Evolutionary conservation across 306 rosid species (phyloP), one percentile per base, ranked within the genome.

Genomic region (Hippophae rhamnoides): DNA sequence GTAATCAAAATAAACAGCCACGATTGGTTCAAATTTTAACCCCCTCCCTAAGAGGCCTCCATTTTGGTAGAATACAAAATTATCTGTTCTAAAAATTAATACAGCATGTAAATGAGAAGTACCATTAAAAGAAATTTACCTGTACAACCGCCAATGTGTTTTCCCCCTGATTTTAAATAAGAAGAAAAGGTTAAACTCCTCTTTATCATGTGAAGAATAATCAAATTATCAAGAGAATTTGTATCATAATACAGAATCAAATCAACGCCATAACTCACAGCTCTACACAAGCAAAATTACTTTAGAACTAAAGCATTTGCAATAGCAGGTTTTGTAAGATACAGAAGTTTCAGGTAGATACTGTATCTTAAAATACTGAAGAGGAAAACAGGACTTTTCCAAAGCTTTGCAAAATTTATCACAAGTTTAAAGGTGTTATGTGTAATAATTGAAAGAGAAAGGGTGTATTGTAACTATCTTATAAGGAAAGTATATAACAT

Each of bases 121-220:
- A 31, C 38, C 38, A 4, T 31, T 4, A 31, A 31, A 54, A 31
- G 61, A 62, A 44, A 60, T 18, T 31, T 78, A 92, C 99, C 96
- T 78, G 96, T 74, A 82, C 95, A 92, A 46, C 99, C 99, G 8
- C 96, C 99, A 48, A 92, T 86, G 65, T 88, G 97, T 42, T 86
- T 78, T 62, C 99, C 97, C 53, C 95, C 96, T 92, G 95, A 31
- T 43, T 63, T 78, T 47, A 53, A 48, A 72, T 68, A 72, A 60
- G 7, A 72, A 13, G 7, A 59, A 41, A 47, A 10, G 49, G 52
- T 51, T 60, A 38, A 69, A 82, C 46, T 57, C 77, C 23, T 13
- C 61, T 40, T 67, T 31, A 4, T 31, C 38, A 31, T 4, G 38
- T 31, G 38, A 69, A 40, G 48, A 64, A 45, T 42, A 64, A 44